Conservation (phyloP, 2,329 filamentous ascomycete species). For the Coniella vitis region DNA sequence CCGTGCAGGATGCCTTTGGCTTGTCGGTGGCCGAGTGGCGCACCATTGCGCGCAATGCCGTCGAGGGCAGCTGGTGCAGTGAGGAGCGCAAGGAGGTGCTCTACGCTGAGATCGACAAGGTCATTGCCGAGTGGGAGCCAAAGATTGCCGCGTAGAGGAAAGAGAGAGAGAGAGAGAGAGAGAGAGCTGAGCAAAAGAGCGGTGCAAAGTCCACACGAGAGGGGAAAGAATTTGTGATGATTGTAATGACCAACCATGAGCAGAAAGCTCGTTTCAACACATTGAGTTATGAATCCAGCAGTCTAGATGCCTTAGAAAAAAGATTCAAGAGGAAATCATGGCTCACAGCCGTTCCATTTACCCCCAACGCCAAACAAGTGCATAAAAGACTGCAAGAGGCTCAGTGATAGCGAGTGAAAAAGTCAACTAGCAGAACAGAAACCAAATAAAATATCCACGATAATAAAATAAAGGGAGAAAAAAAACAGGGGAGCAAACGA, state of each 20-base stretch:
- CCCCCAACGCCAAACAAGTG: neutral
- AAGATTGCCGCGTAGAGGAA: slow-evolving; percentile 8
- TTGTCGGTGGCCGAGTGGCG: slow-evolving; percentile 61
- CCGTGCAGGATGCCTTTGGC: slow-evolving; percentile 64
- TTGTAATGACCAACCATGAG: neutral
- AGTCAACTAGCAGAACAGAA: no score
- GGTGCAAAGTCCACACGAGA: no score
- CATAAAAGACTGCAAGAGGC: no score
- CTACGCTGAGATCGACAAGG: slow-evolving; percentile 36
- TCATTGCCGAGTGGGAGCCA: slow-evolving; percentile 23
- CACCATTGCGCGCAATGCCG: slow-evolving; percentile 52
- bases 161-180: neutral
- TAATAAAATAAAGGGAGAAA: neutral
- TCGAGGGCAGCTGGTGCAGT: slow-evolving; percentile 64
- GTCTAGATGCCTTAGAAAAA: no score
- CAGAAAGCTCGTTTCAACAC: neutral
- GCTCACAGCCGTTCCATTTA: neutral
- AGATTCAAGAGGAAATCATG: no score
- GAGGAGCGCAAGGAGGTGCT: slow-evolving; percentile 56
- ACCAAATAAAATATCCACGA: neutral
- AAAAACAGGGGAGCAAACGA: no score
- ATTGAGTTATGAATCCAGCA: no score
- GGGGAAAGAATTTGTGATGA: neutral
- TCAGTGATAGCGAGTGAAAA: no score
- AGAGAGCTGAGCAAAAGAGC: neutral